phyloP scores from a whole-genome alignment of 257 asterid genomes.

The Asclepias syriaca region DNA sequence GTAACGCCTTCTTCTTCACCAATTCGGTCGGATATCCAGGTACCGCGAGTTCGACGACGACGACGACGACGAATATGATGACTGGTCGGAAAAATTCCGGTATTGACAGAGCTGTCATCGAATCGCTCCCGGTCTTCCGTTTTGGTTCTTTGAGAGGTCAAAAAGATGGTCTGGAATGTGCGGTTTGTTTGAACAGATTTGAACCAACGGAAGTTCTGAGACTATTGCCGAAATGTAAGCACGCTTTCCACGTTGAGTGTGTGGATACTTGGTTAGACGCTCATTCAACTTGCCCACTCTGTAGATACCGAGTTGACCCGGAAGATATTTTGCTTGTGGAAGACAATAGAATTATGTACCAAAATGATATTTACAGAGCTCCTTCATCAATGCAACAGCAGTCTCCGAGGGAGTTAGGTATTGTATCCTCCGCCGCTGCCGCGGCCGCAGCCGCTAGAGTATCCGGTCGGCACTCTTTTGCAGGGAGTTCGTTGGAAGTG shows the following conservation, averaged over 20 bases:
- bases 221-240: slow-evolving; percentile 73
- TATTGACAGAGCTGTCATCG: slow-evolving; percentile 42
- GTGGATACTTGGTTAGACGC: slow-evolving; percentile 89
- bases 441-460: slow-evolving; percentile 5
- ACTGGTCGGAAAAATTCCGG: slow-evolving; percentile 47
- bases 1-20: neutral
- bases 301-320: slow-evolving; percentile 76
- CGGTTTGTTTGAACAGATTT: slow-evolving; percentile 63
- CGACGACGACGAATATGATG: too few species aligned
- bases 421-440: slow-evolving; percentile 9
- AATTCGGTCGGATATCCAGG: slow-evolving; percentile 20
- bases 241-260: slow-evolving; percentile 86
- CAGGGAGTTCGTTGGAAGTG: slow-evolving; percentile 51
- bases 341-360: slow-evolving; percentile 18
- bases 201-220: slow-evolving; percentile 52
- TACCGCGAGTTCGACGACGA: too few species aligned
- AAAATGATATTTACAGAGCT: neutral
- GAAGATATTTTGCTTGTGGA: slow-evolving; percentile 62
- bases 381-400: slow-evolving; percentile 4
- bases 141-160: slow-evolving; percentile 67
- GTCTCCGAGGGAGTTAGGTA: slow-evolving; percentile 12
- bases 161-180: slow-evolving; percentile 80
- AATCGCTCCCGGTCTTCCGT: slow-evolving; percentile 62
- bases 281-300: slow-evolving; percentile 87
- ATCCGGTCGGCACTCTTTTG: slow-evolving; percentile 64